Conservation (phyloP, 2,329 filamentous ascomycete genomes). For the Ilyonectria mors-panacis region DNA sequence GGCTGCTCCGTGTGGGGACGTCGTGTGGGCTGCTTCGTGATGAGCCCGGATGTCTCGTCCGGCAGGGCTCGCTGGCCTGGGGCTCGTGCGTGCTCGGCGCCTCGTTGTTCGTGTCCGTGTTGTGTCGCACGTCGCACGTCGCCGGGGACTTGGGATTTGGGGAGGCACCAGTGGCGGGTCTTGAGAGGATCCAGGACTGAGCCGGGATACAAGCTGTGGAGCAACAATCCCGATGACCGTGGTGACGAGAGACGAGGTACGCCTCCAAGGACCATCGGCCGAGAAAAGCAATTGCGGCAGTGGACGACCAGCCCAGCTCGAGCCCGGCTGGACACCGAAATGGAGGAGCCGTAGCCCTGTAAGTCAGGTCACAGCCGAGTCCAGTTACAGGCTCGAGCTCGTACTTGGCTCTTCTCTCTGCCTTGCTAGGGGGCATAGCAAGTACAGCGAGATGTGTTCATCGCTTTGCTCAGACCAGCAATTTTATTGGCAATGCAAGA, state of each 20-base stretch:
- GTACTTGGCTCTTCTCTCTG: background rate
- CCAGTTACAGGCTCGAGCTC: background rate
- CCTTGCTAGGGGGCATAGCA: background rate
- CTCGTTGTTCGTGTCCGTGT: conserved; percentile 25
- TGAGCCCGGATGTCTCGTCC: conserved; percentile 29
- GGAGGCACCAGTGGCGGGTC: conserved; percentile 6
- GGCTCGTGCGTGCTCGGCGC: conserved; percentile 27
- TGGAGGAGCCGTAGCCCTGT: conserved; percentile 3
- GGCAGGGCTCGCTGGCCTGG: conserved; percentile 21
- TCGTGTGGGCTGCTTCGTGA: conserved; percentile 29
- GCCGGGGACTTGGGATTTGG: conserved; percentile 10
- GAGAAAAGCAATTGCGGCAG: background rate
- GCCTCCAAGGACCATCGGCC: background rate
- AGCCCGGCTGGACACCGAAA: background rate
- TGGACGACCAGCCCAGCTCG: background rate
- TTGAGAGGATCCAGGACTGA: conserved; percentile 15
- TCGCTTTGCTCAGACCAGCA: conserved; percentile 25
- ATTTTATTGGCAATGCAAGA: conserved; percentile 5
- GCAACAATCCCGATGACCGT: background rate
- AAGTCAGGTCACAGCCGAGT: background rate
- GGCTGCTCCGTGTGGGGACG: conserved; percentile 24
- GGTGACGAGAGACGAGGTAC: conserved; percentile 10
- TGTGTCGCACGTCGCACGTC: conserved; percentile 20
- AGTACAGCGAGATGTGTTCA: conserved; percentile 26
- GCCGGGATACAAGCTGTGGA: conserved; percentile 12